phyloP scores from a whole-genome alignment of 2,329 filamentous ascomycete species.

The Pseudogymnoascus sp. region DNA sequence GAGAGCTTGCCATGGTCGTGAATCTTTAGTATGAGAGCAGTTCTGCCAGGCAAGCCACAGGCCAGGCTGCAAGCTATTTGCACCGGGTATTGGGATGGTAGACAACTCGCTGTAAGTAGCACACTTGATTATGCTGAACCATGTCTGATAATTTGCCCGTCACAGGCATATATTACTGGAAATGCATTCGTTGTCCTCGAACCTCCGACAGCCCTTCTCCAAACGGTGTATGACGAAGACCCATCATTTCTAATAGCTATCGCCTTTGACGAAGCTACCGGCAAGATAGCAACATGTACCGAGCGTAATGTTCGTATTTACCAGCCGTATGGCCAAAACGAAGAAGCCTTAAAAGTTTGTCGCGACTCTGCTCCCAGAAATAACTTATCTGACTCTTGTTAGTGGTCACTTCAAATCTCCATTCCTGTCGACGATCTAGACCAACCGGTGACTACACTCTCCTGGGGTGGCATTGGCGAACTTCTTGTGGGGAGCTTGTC shows the following conservation, averaged over 20 bases:
- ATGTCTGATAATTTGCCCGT: slow-evolving; percentile 15
- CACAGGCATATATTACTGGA: slow-evolving; percentile 80
- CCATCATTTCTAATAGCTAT: slow-evolving; percentile 61
- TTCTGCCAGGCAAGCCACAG: slow-evolving; percentile 73
- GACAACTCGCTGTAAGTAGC: slow-evolving; percentile 62
- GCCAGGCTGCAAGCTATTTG: slow-evolving; percentile 71
- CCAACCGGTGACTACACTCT: slow-evolving; percentile 52
- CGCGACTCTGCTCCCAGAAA: slow-evolving; percentile 5
- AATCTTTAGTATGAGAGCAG: slow-evolving; percentile 59
- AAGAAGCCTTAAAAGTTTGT: slow-evolving; percentile 67
- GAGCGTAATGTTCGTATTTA: slow-evolving; percentile 66
- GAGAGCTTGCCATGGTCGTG: slow-evolving; percentile 4
- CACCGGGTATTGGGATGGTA: slow-evolving; percentile 65
- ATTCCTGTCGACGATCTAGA: slow-evolving; percentile 44
- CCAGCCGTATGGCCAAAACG: slow-evolving; percentile 62
- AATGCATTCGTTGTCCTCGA: slow-evolving; percentile 79
- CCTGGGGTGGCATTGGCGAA: slow-evolving; percentile 84
- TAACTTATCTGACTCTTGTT: slow-evolving; percentile 20
- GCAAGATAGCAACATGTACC: slow-evolving; percentile 76
- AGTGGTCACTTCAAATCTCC: slow-evolving; percentile 61
- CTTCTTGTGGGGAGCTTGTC: slow-evolving; percentile 67
- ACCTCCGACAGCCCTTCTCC: slow-evolving; percentile 66
- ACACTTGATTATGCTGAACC: background rate
- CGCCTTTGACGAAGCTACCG: slow-evolving; percentile 71
- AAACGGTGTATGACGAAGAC: slow-evolving; percentile 86